Evolutionary conservation across 176 grass and related monocot genomes (phyloP).

Genomic region (Aegilops speltoides): DNA sequence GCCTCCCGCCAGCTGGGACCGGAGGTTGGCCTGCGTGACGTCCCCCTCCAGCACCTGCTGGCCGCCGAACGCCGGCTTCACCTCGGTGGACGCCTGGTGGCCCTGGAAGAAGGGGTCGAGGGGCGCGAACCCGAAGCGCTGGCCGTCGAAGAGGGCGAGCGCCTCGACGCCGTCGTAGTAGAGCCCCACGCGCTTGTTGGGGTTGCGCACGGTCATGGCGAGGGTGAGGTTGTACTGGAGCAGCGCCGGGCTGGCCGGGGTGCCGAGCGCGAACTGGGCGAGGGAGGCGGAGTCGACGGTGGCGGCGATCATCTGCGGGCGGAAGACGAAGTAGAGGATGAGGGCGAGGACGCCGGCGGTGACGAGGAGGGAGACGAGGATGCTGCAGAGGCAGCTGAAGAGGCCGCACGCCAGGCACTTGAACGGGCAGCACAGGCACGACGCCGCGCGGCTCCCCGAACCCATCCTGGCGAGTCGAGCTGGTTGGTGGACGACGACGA

Average conservation of each 20-base stretch:
- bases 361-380: constrained; percentile 49
- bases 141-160: constrained; percentile 31
- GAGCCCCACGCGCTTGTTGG: constrained; percentile 63
- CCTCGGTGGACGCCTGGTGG: not conserved
- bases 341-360: constrained; percentile 30
- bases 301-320: constrained; percentile 50
- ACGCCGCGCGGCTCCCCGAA: constrained; percentile 30
- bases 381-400: constrained; percentile 59
- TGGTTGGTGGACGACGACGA: not conserved
- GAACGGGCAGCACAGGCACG: constrained; percentile 62
- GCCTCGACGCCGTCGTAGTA: constrained; percentile 71
- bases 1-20: not conserved
- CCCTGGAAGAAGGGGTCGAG: constrained; percentile 63
- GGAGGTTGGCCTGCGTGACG: not conserved
- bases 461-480: not conserved
- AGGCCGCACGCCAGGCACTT: constrained; percentile 49
- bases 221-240: constrained; percentile 40
- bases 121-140: constrained; percentile 44
- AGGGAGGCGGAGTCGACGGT: constrained; percentile 59
- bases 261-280: not conserved
- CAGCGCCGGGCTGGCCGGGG: not conserved
- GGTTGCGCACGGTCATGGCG: constrained; percentile 60
- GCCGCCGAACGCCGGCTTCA: constrained; percentile 25
- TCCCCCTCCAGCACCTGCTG: constrained; percentile 23
- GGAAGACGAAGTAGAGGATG: constrained; percentile 70